Conservation (phyloP, 257 asterid genomes). For the Solanum dulcamara region DNA sequence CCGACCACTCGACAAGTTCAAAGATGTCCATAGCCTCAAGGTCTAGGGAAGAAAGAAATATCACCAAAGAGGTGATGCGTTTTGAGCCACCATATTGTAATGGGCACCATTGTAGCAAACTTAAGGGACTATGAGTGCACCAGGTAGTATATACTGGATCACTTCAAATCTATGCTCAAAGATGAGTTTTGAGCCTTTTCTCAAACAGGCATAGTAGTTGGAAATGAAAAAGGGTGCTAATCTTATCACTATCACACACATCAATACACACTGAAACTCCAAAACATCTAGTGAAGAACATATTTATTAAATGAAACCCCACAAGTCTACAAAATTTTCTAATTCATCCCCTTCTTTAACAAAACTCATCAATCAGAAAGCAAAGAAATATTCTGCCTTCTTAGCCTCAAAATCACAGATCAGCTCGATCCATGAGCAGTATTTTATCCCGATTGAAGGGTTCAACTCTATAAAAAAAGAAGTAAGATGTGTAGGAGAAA, state of each 20-base stretch:
- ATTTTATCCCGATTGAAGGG: slow-evolving; percentile 1
- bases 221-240: background rate
- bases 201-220: too few species aligned
- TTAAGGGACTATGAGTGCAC: too few species aligned
- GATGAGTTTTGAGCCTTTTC: too few species aligned
- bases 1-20: too few species aligned
- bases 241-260: background rate
- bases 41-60: too few species aligned
- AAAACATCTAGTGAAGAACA: background rate
- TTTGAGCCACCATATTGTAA: too few species aligned
- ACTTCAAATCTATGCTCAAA: too few species aligned
- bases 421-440: slow-evolving; percentile 1
- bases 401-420: slow-evolving; percentile 5
- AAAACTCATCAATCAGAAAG: background rate
- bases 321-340: slow-evolving; percentile 4
- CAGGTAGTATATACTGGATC: too few species aligned
- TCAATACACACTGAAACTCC: background rate
- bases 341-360: background rate
- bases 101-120: too few species aligned
- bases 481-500: background rate
- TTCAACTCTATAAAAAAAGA: background rate
- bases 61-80: too few species aligned
- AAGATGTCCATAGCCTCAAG: too few species aligned
- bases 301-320: slow-evolving; percentile 1
- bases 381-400: background rate